Evolutionary conservation across 2,329 filamentous ascomycete species (phyloP).

Genomic region (Penicillium aurantiogriseum): DNA sequence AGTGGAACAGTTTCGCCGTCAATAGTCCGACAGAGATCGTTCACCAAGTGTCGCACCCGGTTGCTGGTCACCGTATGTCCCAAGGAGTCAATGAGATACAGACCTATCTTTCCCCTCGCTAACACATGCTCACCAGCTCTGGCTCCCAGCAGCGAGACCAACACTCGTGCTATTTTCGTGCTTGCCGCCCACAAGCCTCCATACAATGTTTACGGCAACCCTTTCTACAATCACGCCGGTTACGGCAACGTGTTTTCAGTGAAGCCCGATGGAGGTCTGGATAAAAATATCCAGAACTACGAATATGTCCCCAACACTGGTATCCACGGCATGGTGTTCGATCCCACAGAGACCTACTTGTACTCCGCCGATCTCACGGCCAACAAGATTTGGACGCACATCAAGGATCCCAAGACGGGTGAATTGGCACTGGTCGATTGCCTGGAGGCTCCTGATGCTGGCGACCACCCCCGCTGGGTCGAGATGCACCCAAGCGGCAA

Average conservation of each 20-base stretch:
- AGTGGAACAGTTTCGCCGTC: slow-evolving; percentile 80
- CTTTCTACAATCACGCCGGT: slow-evolving; percentile 83
- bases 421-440: slow-evolving; percentile 68
- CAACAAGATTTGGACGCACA: slow-evolving; percentile 72
- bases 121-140: slow-evolving; percentile 50
- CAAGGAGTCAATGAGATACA: not conserved
- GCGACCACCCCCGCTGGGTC: slow-evolving; percentile 85
- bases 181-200: slow-evolving; percentile 75
- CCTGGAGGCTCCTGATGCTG: slow-evolving; percentile 66
- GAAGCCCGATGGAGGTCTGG: slow-evolving; percentile 41
- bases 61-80: slow-evolving; percentile 68
- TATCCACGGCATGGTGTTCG: slow-evolving; percentile 52
- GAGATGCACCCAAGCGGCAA: slow-evolving; percentile 75
- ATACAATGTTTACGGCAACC: slow-evolving; percentile 82
- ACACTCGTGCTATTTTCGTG: slow-evolving; percentile 86
- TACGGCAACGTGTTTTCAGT: slow-evolving; percentile 68
- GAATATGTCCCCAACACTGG: slow-evolving; percentile 46
- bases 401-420: slow-evolving; percentile 62
- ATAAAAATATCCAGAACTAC: slow-evolving; percentile 47
- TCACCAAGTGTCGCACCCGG: slow-evolving; percentile 71
- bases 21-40: slow-evolving; percentile 72
- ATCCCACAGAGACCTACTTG: slow-evolving; percentile 45
- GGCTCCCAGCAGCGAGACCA: slow-evolving; percentile 68
- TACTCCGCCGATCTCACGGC: slow-evolving; percentile 51
- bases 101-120: not conserved